Percentiles rank a stretch among this genome's conserved stretches.
These are phyloP conservation scores for Dioscorea cayenensis DNA, from an alignment of 116 monocot genomes.

Conservation along the genomic window DNA sequence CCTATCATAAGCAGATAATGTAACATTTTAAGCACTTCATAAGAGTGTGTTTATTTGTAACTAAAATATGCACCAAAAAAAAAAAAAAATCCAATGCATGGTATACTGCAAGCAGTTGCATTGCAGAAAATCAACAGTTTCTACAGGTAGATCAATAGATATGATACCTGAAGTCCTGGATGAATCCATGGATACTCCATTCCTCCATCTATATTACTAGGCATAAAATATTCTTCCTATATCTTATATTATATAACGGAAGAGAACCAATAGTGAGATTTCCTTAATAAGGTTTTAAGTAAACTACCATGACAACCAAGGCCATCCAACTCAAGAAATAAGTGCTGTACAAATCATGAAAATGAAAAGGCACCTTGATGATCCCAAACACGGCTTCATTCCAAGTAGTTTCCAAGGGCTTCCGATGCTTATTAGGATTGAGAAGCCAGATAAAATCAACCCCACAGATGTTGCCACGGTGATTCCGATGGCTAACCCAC, in stretches of 20 bases:
- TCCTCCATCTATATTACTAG: not conserved
- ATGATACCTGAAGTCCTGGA: not conserved
- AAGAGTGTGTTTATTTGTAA: too few relatives aligned
- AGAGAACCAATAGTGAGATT: too few relatives aligned
- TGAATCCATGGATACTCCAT: not conserved
- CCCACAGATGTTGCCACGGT: slow-evolving; percentile 89
- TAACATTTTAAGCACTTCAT: too few relatives aligned
- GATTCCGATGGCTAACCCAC: slow-evolving; percentile 99
- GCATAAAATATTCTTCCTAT: too few relatives aligned
- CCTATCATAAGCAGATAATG: too few relatives aligned
- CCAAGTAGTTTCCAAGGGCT: slow-evolving; percentile 79
- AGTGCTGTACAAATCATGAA: not conserved
- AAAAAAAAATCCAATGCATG: too few relatives aligned
- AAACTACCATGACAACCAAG: not conserved
- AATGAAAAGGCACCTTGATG: slow-evolving; percentile 51
- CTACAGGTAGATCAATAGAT: too few relatives aligned
- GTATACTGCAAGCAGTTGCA: too few relatives aligned
- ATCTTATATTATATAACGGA: too few relatives aligned
- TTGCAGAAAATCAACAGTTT: too few relatives aligned
- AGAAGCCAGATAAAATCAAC: slow-evolving; percentile 99
- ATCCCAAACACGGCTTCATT: slow-evolving; percentile 89
- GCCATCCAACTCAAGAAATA: not conserved
- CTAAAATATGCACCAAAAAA: too few relatives aligned
- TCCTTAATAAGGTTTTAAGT: not conserved
- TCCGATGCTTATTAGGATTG: slow-evolving; percentile 72